Evolutionary conservation across 345 rosid species (phyloP), one percentile per base, ranked within the genome.

Genomic region (Melaleuca alternifolia): DNA sequence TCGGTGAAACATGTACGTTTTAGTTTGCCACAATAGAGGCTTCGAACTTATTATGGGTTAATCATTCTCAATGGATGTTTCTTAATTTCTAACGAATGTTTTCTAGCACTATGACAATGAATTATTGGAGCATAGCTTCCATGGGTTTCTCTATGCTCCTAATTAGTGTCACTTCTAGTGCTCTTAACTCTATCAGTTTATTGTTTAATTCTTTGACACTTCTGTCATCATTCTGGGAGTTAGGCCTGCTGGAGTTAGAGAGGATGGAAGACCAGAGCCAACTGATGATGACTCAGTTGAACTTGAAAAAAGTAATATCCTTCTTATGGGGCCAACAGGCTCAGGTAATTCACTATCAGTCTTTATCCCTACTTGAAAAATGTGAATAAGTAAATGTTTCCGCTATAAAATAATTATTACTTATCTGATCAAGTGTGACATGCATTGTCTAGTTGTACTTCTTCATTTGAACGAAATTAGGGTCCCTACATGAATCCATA

Each of bases 261-360:
- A 87, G 5, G 92, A 90, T 77, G 87, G 71, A 86, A 84, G 71
- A 84, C 89, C 86, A 33, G 93, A 93, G 88, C 85, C 89, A 87
- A 84, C 90, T 86, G 96, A 95, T 85, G 97, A 95, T 87, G 99
- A 95, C 85, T 85, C 84, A 76, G 99, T 98, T 87, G 99, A 98
- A 91, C 95, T 98, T 76, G 99, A 98, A 95, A 98, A 96, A 91
- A 96, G 99, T 93, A 98, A 96, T 90, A 98, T 98, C 92, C 99
- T 98, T 85, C 87, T 98, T 46, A 95, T 96, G 99, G 99, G 99
- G 84, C 99, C 99, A 46, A 98, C 99, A 50, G 99, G 99, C 76
- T 98, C 99, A 90, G 99, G 99, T 98, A 83, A 71, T 71, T 71
- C 79, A 37, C 48, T 37, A 71, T 71, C 13, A 37, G 26, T 71